A percentile compares a stretch with the other conserved stretches of the same genome.
phyloP scores from a whole-genome alignment of 1,139 yeast species.

The Lodderomyces pseudojiufengensis region DNA sequence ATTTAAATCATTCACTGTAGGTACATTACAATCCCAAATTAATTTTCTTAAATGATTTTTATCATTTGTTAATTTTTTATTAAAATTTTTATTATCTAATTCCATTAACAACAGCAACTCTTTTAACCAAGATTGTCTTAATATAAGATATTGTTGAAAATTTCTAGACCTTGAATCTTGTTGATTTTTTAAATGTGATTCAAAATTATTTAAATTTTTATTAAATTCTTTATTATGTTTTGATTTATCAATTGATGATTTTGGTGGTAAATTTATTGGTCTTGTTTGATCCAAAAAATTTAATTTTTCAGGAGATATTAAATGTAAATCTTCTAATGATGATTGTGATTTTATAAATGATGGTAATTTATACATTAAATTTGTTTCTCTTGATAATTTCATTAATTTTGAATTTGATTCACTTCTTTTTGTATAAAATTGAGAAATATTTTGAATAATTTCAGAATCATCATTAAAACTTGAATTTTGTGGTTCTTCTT shows the following conservation, averaged over 20 bases:
- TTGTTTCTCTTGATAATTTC: slow-evolving; percentile 32
- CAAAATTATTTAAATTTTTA: slow-evolving; percentile 30
- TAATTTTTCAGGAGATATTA: slow-evolving; percentile 42
- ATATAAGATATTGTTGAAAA: slow-evolving; percentile 17
- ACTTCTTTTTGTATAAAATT: slow-evolving; percentile 37
- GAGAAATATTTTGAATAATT: slow-evolving; percentile 35
- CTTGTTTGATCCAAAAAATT: slow-evolving; percentile 40
- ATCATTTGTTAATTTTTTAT: slow-evolving; percentile 25
- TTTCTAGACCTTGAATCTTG: slow-evolving; percentile 21
- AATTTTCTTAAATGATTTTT: slow-evolving; percentile 32
- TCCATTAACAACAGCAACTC: slow-evolving; percentile 16
- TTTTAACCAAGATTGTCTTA: slow-evolving; percentile 29
- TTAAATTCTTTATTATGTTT: slow-evolving; percentile 41
- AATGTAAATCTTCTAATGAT: slow-evolving; percentile 39
- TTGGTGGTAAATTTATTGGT: slow-evolving; percentile 47
- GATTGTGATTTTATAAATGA: slow-evolving; percentile 38
- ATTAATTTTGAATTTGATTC: slow-evolving; percentile 32
- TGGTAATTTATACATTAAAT: slow-evolving; percentile 37
- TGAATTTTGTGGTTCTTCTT: slow-evolving; percentile 15
- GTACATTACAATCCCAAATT: slow-evolving; percentile 39
- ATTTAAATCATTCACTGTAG: slow-evolving; percentile 19
- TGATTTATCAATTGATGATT: slow-evolving; percentile 29
- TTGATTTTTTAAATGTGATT: slow-evolving; percentile 21
- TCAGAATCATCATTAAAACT: slow-evolving; percentile 26
- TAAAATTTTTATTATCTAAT: slow-evolving; percentile 21